Base-by-base conservation (phyloP, 345 rosid genomes). In the Hibiscus trionum region DNA sequence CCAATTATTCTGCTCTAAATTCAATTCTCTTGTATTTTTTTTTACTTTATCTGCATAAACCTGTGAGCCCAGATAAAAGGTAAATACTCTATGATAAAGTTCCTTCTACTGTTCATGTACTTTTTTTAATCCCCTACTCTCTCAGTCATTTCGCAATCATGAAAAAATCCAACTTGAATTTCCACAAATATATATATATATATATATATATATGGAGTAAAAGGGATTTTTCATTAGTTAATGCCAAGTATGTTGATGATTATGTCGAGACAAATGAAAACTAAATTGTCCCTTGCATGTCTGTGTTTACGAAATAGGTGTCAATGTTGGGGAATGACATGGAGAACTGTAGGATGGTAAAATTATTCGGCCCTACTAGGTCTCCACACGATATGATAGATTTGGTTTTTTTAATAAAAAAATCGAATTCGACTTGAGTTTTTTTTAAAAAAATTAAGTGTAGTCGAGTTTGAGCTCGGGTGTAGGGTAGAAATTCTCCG, bases 251-350 rank as follows among this genome's bases (percentile, higher is more conserved):
- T 37, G 46, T 11, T 31, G 65, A 31, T 68, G 66, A 31, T 37
- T 60, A 44, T 24, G 24, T 6, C 21, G 59, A 65, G 52, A 24
- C 75, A 65, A 39, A 39, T 21, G 17, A 37, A 59, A 71, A 74
- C 69, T 49, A 42, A 71, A 1, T 33, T 53, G 62, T 19, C 33
- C 72, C 63, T 39, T 1, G 31, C 56, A 74, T 69, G 73, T 70
- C 71, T 10, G 4, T 47, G 21, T 27, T 77, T 53, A 62, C 77
- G 8, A 69, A 72, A 66, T 73, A 62, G 66, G 74, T 52, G 53
- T 33, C 27, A 47, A n/a, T 33, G 44, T 33, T 29, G 1, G 6
- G 65, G 21, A 37, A 7, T 16, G 44, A 1, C 3, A 59, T 0
- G 10, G 39, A 17, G 35, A 31, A 31, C 35, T 31, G 35, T 2